Conservation (phyloP, 2,329 filamentous ascomycete genomes). For the Zopfia rhizophila region DNA sequence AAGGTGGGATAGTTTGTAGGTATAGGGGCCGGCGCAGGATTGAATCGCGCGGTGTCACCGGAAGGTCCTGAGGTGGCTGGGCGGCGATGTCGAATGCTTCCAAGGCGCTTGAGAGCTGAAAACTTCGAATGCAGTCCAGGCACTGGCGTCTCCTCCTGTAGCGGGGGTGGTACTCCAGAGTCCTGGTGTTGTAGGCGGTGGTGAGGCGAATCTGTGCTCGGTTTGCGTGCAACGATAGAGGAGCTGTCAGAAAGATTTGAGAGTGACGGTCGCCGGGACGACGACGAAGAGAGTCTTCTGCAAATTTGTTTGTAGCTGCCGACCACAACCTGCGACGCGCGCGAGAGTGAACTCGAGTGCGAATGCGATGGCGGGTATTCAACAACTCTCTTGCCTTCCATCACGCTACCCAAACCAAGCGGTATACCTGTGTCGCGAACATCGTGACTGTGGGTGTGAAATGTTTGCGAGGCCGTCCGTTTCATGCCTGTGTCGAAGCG, state of each 20-base stretch:
- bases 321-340: conserved; percentile 39
- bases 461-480: conserved; percentile 51
- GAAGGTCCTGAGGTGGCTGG: conserved; percentile 41
- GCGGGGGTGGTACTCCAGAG: conserved; percentile 37
- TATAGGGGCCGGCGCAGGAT: conserved; percentile 35
- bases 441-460: conserved; percentile 39
- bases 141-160: too few species aligned
- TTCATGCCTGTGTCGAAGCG: conserved; percentile 46
- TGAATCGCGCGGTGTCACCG: conserved; percentile 36
- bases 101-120: conserved; percentile 42
- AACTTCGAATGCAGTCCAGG: conserved; percentile 27
- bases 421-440: conserved; percentile 31
- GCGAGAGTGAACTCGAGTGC: conserved; percentile 38
- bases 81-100: conserved; percentile 42
- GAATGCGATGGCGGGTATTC: conserved; percentile 28
- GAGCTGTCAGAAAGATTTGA: conserved; percentile 36
- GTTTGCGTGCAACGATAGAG: conserved; percentile 23
- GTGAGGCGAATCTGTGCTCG: conserved; percentile 34
- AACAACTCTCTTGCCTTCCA: conserved; percentile 35
- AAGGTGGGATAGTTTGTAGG: conserved; percentile 29
- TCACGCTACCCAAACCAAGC: conserved; percentile 43
- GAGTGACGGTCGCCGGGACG: conserved; percentile 42
- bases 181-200: conserved; percentile 44
- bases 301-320: conserved; percentile 47
- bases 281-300: conserved; percentile 45